Conservation (phyloP, 768 basidiomycete genomes). For the Daedalea quercina region DNA sequence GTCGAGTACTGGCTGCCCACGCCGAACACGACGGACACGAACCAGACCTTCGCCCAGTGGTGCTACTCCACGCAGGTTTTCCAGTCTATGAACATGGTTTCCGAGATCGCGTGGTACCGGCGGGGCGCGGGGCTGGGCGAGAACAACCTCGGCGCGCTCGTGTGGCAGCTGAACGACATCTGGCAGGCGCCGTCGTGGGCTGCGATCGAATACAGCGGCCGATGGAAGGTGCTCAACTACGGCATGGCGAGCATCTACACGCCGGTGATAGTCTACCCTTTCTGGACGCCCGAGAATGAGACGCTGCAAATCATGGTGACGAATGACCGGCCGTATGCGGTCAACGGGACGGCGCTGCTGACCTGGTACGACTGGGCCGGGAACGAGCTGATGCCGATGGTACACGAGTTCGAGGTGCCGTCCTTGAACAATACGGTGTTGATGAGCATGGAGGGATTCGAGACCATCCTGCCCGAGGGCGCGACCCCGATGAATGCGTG, state of each 20-base stretch:
- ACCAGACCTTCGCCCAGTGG: constrained; percentile 59
- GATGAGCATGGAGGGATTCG: constrained; percentile 33
- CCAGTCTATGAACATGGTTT: constrained; percentile 52
- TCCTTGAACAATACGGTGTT: constrained; percentile 45
- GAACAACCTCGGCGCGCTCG: constrained; percentile 51
- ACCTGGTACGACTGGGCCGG: constrained; percentile 58
- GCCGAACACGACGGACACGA: constrained; percentile 38
- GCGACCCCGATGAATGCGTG: constrained; percentile 38
- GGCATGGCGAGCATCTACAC: constrained; percentile 37
- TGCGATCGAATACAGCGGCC: constrained; percentile 47
- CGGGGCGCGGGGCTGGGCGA: constrained; percentile 52
- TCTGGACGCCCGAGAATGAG: constrained; percentile 45
- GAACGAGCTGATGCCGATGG: constrained; percentile 29
- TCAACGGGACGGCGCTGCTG: constrained; percentile 39
- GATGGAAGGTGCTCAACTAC: constrained; percentile 57
- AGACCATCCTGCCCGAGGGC: constrained; percentile 38
- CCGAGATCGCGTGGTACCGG: constrained; percentile 54
- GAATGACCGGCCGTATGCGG: constrained; percentile 44
- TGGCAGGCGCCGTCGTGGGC: constrained; percentile 57
- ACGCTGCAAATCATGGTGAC: constrained; percentile 42
- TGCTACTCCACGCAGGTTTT: constrained; percentile 58
- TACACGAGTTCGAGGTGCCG: constrained; percentile 35
- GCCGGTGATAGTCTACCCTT: constrained; percentile 46
- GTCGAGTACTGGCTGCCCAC: constrained; percentile 52
- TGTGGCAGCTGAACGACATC: constrained; percentile 57